phyloP scores from a whole-genome alignment of 225 moss, liverwort and hornwort genomes.

The Straminergon stramineum region DNA sequence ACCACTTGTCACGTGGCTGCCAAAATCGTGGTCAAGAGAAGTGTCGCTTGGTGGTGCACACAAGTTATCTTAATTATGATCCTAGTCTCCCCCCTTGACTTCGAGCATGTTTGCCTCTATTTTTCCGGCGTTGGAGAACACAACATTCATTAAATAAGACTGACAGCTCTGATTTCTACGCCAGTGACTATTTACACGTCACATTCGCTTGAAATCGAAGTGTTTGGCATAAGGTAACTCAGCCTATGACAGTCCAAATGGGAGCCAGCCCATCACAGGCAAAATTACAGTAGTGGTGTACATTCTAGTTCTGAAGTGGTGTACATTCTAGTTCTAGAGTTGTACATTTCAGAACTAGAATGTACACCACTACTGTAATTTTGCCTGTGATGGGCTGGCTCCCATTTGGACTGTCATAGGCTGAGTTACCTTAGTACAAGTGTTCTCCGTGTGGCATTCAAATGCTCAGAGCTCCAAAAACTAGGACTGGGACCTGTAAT shows the following conservation, averaged over 20 bases:
- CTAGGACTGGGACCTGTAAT: neutral
- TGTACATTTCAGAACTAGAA: no score
- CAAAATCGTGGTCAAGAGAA: neutral
- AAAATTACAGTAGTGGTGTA: no score
- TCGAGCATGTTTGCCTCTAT: neutral
- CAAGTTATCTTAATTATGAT: neutral
- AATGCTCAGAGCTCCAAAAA: neutral
- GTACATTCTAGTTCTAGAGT: no score
- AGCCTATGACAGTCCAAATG: no score
- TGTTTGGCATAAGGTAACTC: no score
- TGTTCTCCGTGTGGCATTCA: neutral
- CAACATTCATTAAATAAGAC: neutral
- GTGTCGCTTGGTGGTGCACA: neutral
- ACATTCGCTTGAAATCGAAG: neutral
- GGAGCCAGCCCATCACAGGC: no score
- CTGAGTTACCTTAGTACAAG: no score
- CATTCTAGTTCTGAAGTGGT: no score
- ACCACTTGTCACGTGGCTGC: neutral
- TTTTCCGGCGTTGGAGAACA: neutral
- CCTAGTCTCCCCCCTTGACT: neutral
- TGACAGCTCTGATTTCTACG: neutral
- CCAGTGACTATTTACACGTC: neutral
- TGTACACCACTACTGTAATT: no score
- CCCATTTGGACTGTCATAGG: no score
- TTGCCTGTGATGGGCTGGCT: no score